Conservation (phyloP, 257 asterid species). For the Craterostigma plantagineum region DNA sequence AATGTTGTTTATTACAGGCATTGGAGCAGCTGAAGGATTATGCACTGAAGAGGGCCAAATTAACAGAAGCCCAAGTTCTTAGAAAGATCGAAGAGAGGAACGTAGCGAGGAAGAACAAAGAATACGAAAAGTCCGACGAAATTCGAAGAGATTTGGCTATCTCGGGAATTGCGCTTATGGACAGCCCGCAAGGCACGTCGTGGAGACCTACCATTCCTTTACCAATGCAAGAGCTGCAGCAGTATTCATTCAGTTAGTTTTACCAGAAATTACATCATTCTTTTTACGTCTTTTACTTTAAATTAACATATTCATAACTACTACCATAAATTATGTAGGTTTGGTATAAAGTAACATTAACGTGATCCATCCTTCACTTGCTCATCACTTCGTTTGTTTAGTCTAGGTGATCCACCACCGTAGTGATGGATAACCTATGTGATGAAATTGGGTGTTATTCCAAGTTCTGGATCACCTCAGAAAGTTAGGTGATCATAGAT, state of each 20-base stretch:
- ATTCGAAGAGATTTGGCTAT: constrained; percentile 64
- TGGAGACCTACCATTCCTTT: constrained; percentile 38
- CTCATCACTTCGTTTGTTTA: too few relatives aligned
- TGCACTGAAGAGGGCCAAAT: constrained; percentile 59
- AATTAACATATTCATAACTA: background rate
- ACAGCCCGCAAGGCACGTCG: constrained; percentile 41
- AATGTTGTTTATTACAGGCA: constrained; percentile 3
- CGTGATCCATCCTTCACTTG: too few relatives aligned
- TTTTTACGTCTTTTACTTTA: background rate
- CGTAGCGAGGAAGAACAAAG: constrained; percentile 55
- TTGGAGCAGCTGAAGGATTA: constrained; percentile 47
- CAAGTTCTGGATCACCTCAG: too few relatives aligned
- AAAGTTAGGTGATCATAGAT: too few relatives aligned
- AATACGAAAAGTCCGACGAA: constrained; percentile 66
- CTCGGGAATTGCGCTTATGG: constrained; percentile 80
- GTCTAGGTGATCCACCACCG: too few relatives aligned
- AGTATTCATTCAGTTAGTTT: constrained; percentile 10
- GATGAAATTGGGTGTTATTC: too few relatives aligned
- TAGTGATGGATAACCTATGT: too few relatives aligned
- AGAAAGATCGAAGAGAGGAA: constrained; percentile 28
- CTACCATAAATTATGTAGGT: too few relatives aligned
- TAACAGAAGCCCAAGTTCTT: constrained; percentile 50
- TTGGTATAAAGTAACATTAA: too few relatives aligned
- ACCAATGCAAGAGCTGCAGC: constrained; percentile 19
- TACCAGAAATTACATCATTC: background rate